Base-by-base conservation (phyloP, 1,284 basidiomycete species). In the Ustilago loliicola region DNA sequence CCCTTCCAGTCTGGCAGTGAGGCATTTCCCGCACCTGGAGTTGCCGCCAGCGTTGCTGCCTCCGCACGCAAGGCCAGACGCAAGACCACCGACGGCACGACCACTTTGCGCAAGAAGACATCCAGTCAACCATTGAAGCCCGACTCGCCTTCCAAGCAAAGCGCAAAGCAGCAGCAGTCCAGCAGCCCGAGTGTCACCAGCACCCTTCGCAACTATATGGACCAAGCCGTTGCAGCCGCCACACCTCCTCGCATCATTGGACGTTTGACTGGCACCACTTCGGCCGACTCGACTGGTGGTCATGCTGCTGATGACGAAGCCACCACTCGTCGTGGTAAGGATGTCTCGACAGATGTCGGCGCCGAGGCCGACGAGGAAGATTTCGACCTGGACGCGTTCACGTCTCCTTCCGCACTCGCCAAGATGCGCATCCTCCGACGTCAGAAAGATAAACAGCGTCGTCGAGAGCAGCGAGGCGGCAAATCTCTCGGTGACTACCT, bases 1-100 rank as follows among this genome's bases (percentile, higher is more conserved):
- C 89, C 89, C 0, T 90, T 90, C 80, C 89, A 90, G 76, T 87
- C 87, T 30, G 88, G 88, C 21, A 87, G 87, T 50, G 88, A 88
- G 40, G 86, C 87, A 15, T 87, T 86, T 8, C 86, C 86, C 0
- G 66, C 61, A 21, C 25, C 58, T 21, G 71, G 67, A 5, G 13
- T 63, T 17, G 76, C 76, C 23, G 71, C 70, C 32, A 77, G 63
- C 36, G 67, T 67, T 23, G 71, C 73, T 36, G 77, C 66, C 48
- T 67, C 70, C 8, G 62, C 69, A 9, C 30, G 66, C n/a, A 67
- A 61, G 11, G 50, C 65, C 11, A 64, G 71, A 8, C 72, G 76
- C 30, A 74, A 73, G 59, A 74, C 76, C 0, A 68, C 67, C 34
- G 71, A 74, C 10, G 76, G 58, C 21, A 62, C 58, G 23, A 59